Base-by-base conservation (phyloP, 2,329 filamentous ascomycete genomes). In the Sporothrix inflata region DNA sequence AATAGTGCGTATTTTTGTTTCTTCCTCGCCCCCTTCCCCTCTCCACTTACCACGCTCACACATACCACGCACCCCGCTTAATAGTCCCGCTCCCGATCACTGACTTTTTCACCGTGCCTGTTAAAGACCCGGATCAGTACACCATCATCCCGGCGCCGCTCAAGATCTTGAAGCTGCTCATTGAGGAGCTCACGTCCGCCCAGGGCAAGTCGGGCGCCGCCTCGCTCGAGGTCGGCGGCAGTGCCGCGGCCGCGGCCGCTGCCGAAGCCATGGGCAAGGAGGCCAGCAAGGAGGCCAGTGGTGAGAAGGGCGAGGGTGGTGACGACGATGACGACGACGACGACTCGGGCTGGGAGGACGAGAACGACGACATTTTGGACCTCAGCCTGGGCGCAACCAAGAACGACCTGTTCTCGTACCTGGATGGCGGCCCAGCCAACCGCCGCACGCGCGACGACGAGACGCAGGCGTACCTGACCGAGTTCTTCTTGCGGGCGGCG, bases 121-220 rank as follows among this genome's bases (percentile, higher is more conserved):
- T 63, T 72, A 51, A 78, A 92, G 90, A 95, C 79, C 96, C 96
- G 19, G 94, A 98, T 79, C 91, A 92, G 79, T 98, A 91, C 83
- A 98, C 94, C 6, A 89, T 92, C 73, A 90, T 99, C 73, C 89
- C 94, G 0, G 94, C 94, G 0, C 91, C 93, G 1, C 87, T 99
- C 78, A 99, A 99, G 84, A 98, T 99, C 74, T 84, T 98, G 82
- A 99, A 99, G 84, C 91, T 98, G 4, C 88, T 99, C 9, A 91
- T 98, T 63, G 94, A 97, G 79, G 96, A 99, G 82, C 88, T 99
- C 3, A 85, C 92, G 6, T 94, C 93, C 0, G 93, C 94, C 1
- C 91, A 92, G 4, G 93, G 93, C 30, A 82, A 83, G n/a, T 82
- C 85, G 73, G 73, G 71, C 65, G 84, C 84, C 66, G 68, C 69